Evolutionary conservation across 495 filamentous ascomycete genomes (phyloP).

Genomic region (Cudoniella acicularis): DNA sequence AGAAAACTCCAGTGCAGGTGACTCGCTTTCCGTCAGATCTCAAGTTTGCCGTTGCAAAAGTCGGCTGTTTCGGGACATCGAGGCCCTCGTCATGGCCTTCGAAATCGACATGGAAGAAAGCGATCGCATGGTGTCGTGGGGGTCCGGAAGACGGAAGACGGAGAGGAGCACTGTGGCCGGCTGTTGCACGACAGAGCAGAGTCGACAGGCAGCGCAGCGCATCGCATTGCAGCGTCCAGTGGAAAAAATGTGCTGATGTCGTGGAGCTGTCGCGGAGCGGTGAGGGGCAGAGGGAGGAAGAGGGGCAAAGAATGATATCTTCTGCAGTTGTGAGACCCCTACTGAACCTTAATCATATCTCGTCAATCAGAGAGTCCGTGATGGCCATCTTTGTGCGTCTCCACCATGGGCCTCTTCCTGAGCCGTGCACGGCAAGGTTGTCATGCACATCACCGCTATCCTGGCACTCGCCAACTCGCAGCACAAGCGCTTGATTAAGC

Average conservation of each 20-base stretch:
- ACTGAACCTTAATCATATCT: too few relatives aligned
- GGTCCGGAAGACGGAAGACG: background rate
- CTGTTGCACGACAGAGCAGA: background rate
- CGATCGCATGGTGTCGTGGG: background rate
- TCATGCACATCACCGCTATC: slow-evolving; percentile 11
- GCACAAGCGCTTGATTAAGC: slow-evolving; percentile 11
- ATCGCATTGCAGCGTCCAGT: too few relatives aligned
- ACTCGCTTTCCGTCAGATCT: slow-evolving; percentile 11
- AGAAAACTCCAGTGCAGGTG: slow-evolving; percentile 10
- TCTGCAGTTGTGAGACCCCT: too few relatives aligned
- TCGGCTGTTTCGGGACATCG: slow-evolving; percentile 5
- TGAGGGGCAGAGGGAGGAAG: background rate
- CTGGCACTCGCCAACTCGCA: background rate
- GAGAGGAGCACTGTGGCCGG: background rate
- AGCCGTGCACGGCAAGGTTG: too few relatives aligned
- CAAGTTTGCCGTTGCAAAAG: background rate
- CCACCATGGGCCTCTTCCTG: too few relatives aligned
- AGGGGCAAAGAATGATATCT: too few relatives aligned
- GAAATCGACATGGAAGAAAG: background rate
- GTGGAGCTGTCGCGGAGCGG: too few relatives aligned
- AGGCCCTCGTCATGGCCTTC: background rate
- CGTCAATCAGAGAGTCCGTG: too few relatives aligned
- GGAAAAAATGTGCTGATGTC: too few relatives aligned
- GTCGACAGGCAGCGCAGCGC: too few relatives aligned
- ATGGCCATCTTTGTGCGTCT: too few relatives aligned